A percentile compares a stretch with the other conserved stretches of the same genome.
Evolutionary conservation across 345 rosid genomes (phyloP).

Genomic region (Stellera chamaejasme): DNA sequence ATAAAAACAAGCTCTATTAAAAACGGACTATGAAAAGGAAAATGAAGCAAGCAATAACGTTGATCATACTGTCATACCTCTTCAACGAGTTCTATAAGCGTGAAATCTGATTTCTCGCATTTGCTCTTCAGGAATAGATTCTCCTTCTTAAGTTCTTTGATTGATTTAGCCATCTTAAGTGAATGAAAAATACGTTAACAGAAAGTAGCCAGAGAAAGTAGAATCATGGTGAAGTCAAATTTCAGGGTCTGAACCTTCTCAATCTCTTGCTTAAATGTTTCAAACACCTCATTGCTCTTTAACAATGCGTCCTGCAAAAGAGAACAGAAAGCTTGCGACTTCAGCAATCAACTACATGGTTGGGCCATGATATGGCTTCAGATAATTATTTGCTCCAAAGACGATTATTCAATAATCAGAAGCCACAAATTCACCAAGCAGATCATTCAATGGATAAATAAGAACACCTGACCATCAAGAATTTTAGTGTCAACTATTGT

Average conservation of each 20-base stretch:
- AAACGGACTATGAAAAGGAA: no score
- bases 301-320: conserved; percentile 77
- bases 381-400: no score
- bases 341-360: no score
- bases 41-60: not conserved
- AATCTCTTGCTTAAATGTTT: conserved; percentile 88
- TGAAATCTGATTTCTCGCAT: conserved; percentile 67
- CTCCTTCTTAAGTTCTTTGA: conserved; percentile 84
- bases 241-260: conserved; percentile 46
- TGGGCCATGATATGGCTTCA: no score
- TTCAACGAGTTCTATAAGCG: conserved; percentile 76
- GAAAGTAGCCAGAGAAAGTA: not conserved
- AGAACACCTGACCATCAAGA: no score
- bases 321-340: no score
- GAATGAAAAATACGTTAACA: not conserved
- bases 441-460: no score
- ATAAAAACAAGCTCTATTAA: not conserved
- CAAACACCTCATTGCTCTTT: conserved; percentile 93
- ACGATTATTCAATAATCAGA: no score
- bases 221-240: not conserved
- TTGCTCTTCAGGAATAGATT: conserved; percentile 81
- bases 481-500: no score
- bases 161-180: conserved; percentile 76
- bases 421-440: no score
- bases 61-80: conserved; percentile 69